These are phyloP conservation scores for Fusarium sp. DNA, from an alignment of 2,329 filamentous ascomycete genomes.

Conservation along the genomic window DNA sequence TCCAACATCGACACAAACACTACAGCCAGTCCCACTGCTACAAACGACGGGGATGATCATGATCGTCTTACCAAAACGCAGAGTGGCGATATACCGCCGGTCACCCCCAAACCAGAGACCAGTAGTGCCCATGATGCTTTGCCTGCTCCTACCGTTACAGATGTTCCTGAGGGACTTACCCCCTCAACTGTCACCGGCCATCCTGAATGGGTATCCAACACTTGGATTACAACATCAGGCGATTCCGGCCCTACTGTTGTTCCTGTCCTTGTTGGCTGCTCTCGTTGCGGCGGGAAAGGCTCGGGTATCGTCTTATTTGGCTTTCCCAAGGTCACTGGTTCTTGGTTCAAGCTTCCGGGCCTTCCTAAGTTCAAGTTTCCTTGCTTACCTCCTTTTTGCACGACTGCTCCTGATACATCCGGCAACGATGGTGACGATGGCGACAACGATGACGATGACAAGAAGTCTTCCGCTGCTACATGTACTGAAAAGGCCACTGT, in stretches of 20 bases:
- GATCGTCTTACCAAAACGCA: too few species aligned
- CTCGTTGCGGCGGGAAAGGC: background rate
- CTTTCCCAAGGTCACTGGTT: background rate
- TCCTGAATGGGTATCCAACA: too few species aligned
- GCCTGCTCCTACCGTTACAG: too few species aligned
- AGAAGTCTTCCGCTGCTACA: background rate
- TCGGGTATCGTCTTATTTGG: background rate
- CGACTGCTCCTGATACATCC: background rate
- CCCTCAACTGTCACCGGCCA: too few species aligned
- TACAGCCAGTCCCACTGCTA: too few species aligned
- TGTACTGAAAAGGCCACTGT: conserved; percentile 30
- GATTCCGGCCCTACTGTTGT: background rate
- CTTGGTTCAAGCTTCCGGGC: background rate
- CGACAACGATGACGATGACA: conserved; percentile 6
- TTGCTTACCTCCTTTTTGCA: background rate
- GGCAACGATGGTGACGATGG: background rate
- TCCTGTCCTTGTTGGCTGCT: background rate
- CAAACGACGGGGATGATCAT: too few species aligned
- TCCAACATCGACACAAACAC: too few species aligned
- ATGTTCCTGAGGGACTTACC: too few species aligned
- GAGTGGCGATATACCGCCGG: too few species aligned
- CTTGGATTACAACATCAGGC: too few species aligned
- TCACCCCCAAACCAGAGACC: too few species aligned
- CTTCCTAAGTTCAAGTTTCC: background rate
- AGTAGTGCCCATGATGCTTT: too few species aligned